Conservation (phyloP, 2,329 filamentous ascomycete species). For the Fusarium pseudograminearum region DNA sequence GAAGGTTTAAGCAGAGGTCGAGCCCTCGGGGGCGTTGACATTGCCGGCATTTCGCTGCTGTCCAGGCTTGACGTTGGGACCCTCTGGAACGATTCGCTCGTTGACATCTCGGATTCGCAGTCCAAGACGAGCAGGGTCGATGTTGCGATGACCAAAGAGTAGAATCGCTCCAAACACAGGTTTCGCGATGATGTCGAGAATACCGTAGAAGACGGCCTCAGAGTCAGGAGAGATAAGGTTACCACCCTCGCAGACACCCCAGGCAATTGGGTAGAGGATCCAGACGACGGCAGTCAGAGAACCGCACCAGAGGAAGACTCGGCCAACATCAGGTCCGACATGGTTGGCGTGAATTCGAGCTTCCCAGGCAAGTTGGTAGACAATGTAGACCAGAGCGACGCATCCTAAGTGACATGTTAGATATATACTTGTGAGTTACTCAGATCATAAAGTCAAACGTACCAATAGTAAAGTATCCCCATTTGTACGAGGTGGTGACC, state of each 20-base stretch:
- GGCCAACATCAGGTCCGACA: slow-evolving; percentile 65
- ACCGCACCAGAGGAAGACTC: slow-evolving; percentile 67
- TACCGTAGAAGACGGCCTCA: slow-evolving; percentile 76
- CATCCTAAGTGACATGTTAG: slow-evolving; percentile 46
- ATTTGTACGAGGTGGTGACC: slow-evolving; percentile 64
- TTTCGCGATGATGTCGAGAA: slow-evolving; percentile 74
- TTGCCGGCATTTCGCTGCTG: not conserved
- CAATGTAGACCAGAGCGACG: slow-evolving; percentile 60
- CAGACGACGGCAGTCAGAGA: slow-evolving; percentile 65
- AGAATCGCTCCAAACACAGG: slow-evolving; percentile 71
- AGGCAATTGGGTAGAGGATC: slow-evolving; percentile 69
- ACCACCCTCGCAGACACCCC: slow-evolving; percentile 64
- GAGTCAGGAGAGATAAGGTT: slow-evolving; percentile 70
- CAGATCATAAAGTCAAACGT: accelerated
- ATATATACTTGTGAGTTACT: accelerated
- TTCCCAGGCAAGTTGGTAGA: slow-evolving; percentile 56
- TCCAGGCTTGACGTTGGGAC: not conserved
- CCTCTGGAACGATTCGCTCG: slow-evolving; percentile 14
- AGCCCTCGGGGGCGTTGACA: not conserved
- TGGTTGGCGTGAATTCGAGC: slow-evolving; percentile 63
- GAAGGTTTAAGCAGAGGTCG: not conserved
- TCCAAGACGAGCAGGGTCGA: slow-evolving; percentile 68
- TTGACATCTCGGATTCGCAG: slow-evolving; percentile 54
- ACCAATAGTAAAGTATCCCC: slow-evolving; percentile 67
- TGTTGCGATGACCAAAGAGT: slow-evolving; percentile 72